phyloP scores from a whole-genome alignment of 305 asterid genomes.

The Fraxinus latifolia region DNA sequence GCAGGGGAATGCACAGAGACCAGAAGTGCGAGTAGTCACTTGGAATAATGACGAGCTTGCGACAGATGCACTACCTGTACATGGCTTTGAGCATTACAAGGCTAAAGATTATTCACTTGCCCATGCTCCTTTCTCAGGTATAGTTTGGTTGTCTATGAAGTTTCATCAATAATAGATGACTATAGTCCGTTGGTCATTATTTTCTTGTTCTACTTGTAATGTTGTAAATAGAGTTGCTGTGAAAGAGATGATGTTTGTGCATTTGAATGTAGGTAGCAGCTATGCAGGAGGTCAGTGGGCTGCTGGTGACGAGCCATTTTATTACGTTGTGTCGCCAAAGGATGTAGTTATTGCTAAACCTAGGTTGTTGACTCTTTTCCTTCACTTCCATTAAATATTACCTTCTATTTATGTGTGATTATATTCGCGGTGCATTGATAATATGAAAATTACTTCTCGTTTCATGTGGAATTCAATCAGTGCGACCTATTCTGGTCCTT shows the following conservation, averaged over 20 bases:
- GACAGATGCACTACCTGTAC: slow-evolving; percentile 93
- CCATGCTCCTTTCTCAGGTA: slow-evolving; percentile 97
- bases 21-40: slow-evolving; percentile 92
- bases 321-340: slow-evolving; percentile 92
- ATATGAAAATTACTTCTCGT: slow-evolving; percentile 9
- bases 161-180: slow-evolving; percentile 1
- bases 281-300: slow-evolving; percentile 98
- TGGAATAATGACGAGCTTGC: slow-evolving; percentile 92
- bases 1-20: slow-evolving; percentile 98
- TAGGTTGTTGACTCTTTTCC: slow-evolving; percentile 53
- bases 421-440: background rate
- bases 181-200: slow-evolving; percentile 1
- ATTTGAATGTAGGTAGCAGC: slow-evolving; percentile 72
- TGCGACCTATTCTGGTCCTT: background rate
- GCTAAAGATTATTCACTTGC: slow-evolving; percentile 97
- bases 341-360: slow-evolving; percentile 98
- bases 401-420: slow-evolving; percentile 15
- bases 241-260: slow-evolving; percentile 26
- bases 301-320: slow-evolving; percentile 95
- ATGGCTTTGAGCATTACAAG: slow-evolving; percentile 93
- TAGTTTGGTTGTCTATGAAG: slow-evolving; percentile 21
- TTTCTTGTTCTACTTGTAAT: slow-evolving; percentile 20
- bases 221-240: slow-evolving; percentile 17
- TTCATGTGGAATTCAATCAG: background rate
- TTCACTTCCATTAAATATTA: slow-evolving; percentile 12